phyloP scores from a whole-genome alignment of 179 eudicot genomes.

The Beta lomatogona region DNA sequence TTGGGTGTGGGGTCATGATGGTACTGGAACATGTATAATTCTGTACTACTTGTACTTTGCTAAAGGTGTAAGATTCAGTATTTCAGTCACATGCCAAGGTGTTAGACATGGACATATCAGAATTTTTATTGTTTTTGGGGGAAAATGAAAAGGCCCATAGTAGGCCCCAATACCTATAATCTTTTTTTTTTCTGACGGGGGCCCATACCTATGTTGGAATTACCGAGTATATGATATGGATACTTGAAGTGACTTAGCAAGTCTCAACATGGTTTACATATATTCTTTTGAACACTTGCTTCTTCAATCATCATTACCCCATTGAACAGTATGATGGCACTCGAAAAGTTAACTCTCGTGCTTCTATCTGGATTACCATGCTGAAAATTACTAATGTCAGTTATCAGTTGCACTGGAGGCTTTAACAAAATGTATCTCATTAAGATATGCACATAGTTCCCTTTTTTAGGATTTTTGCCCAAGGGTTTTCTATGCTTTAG shows the following conservation, averaged over 20 bases:
- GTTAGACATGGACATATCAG: neutral
- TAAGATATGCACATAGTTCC: too few species aligned
- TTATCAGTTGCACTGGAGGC: neutral
- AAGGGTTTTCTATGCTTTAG: too few species aligned
- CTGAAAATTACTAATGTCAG: neutral
- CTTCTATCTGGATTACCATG: too few species aligned
- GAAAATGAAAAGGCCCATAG: neutral
- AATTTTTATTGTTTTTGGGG: neutral
- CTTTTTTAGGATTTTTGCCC: too few species aligned
- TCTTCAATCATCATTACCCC: neutral
- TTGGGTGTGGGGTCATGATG: too few species aligned
- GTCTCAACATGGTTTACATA: neutral
- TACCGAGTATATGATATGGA: neutral
- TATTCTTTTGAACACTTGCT: too few species aligned
- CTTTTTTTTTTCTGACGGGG: too few species aligned
- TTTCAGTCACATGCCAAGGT: neutral
- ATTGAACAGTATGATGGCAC: neutral
- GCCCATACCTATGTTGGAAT: neutral
- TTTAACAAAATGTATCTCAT: neutral
- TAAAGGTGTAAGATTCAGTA: neutral
- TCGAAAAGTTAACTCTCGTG: neutral
- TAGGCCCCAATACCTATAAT: too few species aligned
- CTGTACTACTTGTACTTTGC: neutral
- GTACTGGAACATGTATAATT: neutral
- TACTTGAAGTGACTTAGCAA: neutral